A percentile compares a stretch with the other conserved stretches of the same genome.
These are phyloP conservation scores for Sporothrix humicola DNA, from an alignment of 2,329 filamentous ascomycete genomes.

Conservation along the genomic window DNA sequence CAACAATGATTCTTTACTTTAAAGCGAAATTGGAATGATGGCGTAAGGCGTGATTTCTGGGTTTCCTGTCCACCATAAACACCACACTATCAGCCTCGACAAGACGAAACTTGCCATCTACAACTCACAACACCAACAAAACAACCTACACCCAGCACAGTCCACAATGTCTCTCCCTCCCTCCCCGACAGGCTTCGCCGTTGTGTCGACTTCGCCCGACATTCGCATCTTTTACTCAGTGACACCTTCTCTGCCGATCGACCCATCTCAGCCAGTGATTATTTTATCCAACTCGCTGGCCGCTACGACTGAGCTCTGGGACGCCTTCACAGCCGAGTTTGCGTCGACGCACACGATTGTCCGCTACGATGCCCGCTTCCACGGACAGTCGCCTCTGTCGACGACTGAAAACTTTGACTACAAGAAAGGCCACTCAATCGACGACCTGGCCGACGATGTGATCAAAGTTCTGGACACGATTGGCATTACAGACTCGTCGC, in stretches of 20 bases:
- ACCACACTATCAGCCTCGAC: not conserved
- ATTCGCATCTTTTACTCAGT: conserved; percentile 32
- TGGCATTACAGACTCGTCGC: not conserved
- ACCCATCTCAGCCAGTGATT: conserved; percentile 25
- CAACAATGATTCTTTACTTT: not conserved
- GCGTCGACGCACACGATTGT: conserved; percentile 31
- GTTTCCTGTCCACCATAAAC: not conserved
- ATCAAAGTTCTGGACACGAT: conserved; percentile 15
- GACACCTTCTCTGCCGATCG: conserved; percentile 26
- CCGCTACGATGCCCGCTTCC: conserved; percentile 33
- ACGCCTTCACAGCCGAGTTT: conserved; percentile 29
- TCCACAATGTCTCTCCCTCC: not conserved
- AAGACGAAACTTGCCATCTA: not conserved
- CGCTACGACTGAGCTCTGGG: conserved; percentile 26
- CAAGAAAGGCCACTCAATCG: conserved; percentile 17
- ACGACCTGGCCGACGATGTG: conserved; percentile 33
- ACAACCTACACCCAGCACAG: not conserved
- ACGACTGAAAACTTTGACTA: conserved; percentile 12
- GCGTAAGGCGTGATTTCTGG: not conserved
- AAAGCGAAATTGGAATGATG: no score
- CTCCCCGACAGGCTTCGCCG: conserved; percentile 29
- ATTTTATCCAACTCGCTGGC: conserved; percentile 29
- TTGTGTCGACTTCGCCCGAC: conserved; percentile 31
- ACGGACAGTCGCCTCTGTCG: conserved; percentile 31
- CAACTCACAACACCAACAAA: not conserved